Evolutionary conservation across 2,329 filamentous ascomycete genomes (phyloP).

Genomic region (Alternaria metachromatica): DNA sequence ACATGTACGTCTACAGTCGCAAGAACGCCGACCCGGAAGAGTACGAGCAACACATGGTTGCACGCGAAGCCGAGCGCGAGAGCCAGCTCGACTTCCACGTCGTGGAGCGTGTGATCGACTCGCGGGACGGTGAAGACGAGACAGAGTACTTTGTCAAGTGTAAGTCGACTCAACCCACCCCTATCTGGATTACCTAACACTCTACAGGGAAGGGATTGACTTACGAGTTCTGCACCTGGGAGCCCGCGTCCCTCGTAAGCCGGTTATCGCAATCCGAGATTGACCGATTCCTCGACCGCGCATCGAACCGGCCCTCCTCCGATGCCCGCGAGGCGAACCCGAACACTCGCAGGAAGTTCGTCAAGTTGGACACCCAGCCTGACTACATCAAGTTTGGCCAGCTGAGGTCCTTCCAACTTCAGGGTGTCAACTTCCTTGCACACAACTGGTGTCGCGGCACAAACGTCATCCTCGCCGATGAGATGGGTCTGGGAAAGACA

Average conservation of each 20-base stretch:
- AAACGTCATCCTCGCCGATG: constrained; percentile 96
- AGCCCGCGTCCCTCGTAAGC: constrained; percentile 75
- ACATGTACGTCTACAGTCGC: constrained; percentile 68
- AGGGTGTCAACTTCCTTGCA: constrained; percentile 91
- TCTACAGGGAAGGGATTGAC: constrained; percentile 76
- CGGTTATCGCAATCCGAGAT: constrained; percentile 85
- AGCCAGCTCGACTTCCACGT: constrained; percentile 88
- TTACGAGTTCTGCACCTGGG: constrained; percentile 97
- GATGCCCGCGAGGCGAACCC: constrained; percentile 78
- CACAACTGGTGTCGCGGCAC: constrained; percentile 95
- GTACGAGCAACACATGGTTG: constrained; percentile 92
- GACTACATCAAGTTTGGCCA: constrained; percentile 84
- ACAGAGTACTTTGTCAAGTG: constrained; percentile 95
- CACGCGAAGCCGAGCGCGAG: constrained; percentile 88
- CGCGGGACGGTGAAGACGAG: constrained; percentile 77
- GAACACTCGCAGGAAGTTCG: constrained; percentile 65
- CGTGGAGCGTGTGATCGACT: constrained; percentile 90
- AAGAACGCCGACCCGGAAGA: constrained; percentile 76
- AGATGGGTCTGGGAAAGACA: constrained; percentile 98
- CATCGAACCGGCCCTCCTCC: constrained; percentile 79
- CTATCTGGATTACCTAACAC: constrained; percentile 30
- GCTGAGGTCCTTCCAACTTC: constrained; percentile 90
- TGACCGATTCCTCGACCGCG: constrained; percentile 86
- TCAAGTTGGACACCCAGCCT: constrained; percentile 77
- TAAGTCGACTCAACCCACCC: constrained; percentile 39